Conservation (phyloP, 2,329 filamentous ascomycete species). For the Fusarium oxysporum region DNA sequence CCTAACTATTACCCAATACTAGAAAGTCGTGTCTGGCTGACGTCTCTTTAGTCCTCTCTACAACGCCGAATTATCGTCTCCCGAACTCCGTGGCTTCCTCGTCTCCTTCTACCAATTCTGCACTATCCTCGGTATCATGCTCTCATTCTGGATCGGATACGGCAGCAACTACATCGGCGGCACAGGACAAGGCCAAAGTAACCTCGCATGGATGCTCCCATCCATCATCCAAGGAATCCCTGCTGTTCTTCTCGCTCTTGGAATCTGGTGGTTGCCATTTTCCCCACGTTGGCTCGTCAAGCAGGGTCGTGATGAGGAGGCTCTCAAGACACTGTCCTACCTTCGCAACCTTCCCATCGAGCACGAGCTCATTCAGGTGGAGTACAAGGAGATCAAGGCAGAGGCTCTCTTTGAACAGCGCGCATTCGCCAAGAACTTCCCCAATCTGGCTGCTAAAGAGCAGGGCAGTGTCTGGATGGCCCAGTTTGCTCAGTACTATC, state of each 20-base stretch:
- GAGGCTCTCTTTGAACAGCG: conserved; percentile 82
- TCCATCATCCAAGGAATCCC: conserved; percentile 58
- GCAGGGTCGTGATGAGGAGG: conserved; percentile 76
- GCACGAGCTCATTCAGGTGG: conserved; percentile 76
- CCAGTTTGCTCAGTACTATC: conserved; percentile 62
- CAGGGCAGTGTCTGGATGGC: conserved; percentile 55
- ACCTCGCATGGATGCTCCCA: conserved; percentile 58
- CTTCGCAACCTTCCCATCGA: conserved; percentile 72
- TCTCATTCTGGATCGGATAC: conserved; percentile 61
- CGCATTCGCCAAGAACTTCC: conserved; percentile 70
- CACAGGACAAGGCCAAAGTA: conserved; percentile 55
- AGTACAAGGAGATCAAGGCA: conserved; percentile 84
- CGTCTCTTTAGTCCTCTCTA: conserved; percentile 52
- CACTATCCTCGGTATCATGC: conserved; percentile 56
- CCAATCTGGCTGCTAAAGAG: conserved; percentile 53
- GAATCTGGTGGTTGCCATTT: conserved; percentile 84
- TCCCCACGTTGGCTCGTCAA: conserved; percentile 81
- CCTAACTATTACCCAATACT: neutral
- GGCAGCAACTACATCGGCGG: conserved; percentile 61
- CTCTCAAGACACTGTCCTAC: conserved; percentile 63
- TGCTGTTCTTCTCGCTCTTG: conserved; percentile 67
- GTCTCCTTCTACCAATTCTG: conserved; percentile 74
- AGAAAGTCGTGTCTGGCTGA: neutral
- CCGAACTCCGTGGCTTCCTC: conserved; percentile 73
- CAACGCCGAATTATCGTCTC: conserved; percentile 66